phyloP scores from a whole-genome alignment of 805 yeast species.

The Saturnispora galanensis region DNA sequence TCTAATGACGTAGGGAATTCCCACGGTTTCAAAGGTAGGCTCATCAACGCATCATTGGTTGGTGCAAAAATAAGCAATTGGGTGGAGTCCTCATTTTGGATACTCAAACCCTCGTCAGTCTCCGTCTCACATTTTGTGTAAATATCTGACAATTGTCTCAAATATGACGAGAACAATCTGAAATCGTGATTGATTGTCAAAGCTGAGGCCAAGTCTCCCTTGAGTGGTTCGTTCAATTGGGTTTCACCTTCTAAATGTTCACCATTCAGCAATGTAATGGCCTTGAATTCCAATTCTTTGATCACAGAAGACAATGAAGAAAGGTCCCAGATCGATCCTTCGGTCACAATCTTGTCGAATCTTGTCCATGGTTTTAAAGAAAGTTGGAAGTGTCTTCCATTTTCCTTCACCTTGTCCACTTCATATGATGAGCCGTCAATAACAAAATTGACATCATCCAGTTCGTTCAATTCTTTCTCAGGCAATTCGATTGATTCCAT shows the following conservation, averaged over 20 bases:
- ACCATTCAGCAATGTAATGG: not conserved
- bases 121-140: slow-evolving; percentile 34
- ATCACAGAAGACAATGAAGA: slow-evolving; percentile 1
- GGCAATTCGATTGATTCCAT: not conserved
- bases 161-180: slow-evolving; percentile 56
- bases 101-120: slow-evolving; percentile 16
- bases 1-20: slow-evolving; percentile 52
- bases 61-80: slow-evolving; percentile 61
- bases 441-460: slow-evolving; percentile 1
- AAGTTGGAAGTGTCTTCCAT: not conserved
- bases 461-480: not conserved
- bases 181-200: slow-evolving; percentile 33
- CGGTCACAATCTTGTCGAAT: not conserved
- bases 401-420: not conserved
- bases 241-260: slow-evolving; percentile 1
- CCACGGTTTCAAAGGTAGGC: slow-evolving; percentile 62
- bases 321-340: not conserved
- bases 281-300: slow-evolving; percentile 1
- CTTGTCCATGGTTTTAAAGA: slow-evolving; percentile 3
- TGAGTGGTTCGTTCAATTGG: slow-evolving; percentile 16
- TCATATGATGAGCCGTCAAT: slow-evolving; percentile 1
- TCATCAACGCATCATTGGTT: slow-evolving; percentile 47
- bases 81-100: slow-evolving; percentile 2
- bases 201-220: slow-evolving; percentile 29
- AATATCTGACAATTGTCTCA: slow-evolving; percentile 51